These are phyloP conservation scores for Drechslera avenae DNA, from an alignment of 2,329 filamentous ascomycete genomes.

Conservation along the genomic window DNA sequence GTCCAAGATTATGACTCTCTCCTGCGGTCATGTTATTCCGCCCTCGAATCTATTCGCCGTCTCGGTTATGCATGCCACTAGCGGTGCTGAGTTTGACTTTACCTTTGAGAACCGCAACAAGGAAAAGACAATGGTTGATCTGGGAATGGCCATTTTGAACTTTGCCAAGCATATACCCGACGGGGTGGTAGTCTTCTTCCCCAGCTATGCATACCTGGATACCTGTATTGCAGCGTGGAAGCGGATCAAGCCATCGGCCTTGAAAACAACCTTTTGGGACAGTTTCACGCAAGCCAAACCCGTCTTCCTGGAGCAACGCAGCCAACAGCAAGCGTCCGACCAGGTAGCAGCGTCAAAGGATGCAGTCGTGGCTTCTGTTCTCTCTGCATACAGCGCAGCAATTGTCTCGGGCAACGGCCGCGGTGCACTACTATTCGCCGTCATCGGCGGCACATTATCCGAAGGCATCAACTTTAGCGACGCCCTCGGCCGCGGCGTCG, in stretches of 20 bases:
- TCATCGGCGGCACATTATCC: slow-evolving; percentile 92
- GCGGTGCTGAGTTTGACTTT: slow-evolving; percentile 74
- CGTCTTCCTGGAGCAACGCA: slow-evolving; percentile 48
- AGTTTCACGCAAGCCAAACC: slow-evolving; percentile 64
- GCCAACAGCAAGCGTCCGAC: slow-evolving; percentile 56
- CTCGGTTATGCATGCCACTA: slow-evolving; percentile 62
- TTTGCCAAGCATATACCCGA: slow-evolving; percentile 78
- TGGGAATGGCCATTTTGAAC: slow-evolving; percentile 74
- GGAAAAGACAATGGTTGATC: slow-evolving; percentile 70
- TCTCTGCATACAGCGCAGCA: slow-evolving; percentile 73
- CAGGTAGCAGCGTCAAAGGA: slow-evolving; percentile 59
- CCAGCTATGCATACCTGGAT: slow-evolving; percentile 89
- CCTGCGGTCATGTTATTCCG: slow-evolving; percentile 94
- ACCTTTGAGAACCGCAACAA: slow-evolving; percentile 79
- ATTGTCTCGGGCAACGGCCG: slow-evolving; percentile 58
- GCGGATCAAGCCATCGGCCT: slow-evolving; percentile 14
- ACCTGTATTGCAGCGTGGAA: slow-evolving; percentile 62
- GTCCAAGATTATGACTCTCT: slow-evolving; percentile 75
- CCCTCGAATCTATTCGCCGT: slow-evolving; percentile 78
- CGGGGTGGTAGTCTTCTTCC: slow-evolving; percentile 92
- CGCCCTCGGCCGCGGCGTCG: slow-evolving; percentile 81
- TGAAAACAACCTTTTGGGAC: slow-evolving; percentile 55
- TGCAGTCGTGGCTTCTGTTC: slow-evolving; percentile 66
- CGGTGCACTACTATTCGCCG: slow-evolving; percentile 83
- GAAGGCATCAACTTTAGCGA: slow-evolving; percentile 99